Evolutionary conservation across 371 early-diverging fungal species (phyloP), one percentile per base, ranked within the genome.

Genomic region (Mortierella sp.): DNA sequence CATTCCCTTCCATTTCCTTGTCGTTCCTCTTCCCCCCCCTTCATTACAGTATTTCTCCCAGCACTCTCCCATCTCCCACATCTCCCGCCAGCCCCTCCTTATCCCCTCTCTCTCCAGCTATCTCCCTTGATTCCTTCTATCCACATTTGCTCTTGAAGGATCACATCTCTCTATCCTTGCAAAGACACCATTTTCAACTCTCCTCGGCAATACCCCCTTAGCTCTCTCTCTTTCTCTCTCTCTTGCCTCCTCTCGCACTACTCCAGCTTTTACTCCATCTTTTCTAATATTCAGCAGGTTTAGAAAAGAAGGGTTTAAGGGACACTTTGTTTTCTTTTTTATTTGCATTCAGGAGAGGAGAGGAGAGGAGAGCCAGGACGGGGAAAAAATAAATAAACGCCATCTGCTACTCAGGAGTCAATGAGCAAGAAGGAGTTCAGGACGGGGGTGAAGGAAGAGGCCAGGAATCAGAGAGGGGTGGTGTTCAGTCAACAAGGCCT

Each of bases 221-320:
- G 48, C 68, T 65, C 24, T 42, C 52, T 68, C 42, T 38, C 5
- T 38, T 38, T 38, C 50, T 63, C 19, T 45, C 50, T 50, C 8
- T 50, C 58, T 55, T n/a, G n/a, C n/a, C n/a, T n/a, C n/a, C 55
- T n/a, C 55, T 42, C 34, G 9, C n/a, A 9, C 38, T 73, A 3
- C 26, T 13, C 34, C 38, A 26, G 28, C 47, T 72, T 72, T 38
- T 38, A 19, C n/a, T 31, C 42, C 14, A 19, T n/a, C 24, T n/a
- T 28, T 52, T 26, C 52, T 28, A 42, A 26, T 28, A 45, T 54
- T 58, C 55, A 55, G 73, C 55, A 71, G 44, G 68, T 72, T 76
- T 57, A 45, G 70, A 74, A 79, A 45, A 28, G 55, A 68, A 72
- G 58, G 74, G 72, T 57, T 75, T 71, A 9, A 70, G 54, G 42